A percentile compares a stretch with the other conserved stretches of the same genome.
Conservation (phyloP, 352 stramenopile species). For the Pythium pyrilobum region DNA sequence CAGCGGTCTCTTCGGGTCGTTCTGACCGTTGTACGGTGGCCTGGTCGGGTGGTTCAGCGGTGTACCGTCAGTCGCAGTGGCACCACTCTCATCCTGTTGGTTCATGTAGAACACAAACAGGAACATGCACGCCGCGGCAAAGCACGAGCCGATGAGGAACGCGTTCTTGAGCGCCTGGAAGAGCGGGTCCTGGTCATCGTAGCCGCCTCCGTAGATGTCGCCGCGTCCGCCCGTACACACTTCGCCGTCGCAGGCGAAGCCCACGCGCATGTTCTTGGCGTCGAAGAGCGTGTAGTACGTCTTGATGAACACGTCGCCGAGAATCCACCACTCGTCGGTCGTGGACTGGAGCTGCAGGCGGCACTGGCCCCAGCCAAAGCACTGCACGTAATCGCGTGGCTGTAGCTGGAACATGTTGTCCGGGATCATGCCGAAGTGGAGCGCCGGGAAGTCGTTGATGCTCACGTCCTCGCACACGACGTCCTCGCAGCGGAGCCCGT, state of each 20-base stretch:
- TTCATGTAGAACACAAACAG: slow-evolving; percentile 81
- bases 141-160: slow-evolving; percentile 64
- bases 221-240: slow-evolving; percentile 70
- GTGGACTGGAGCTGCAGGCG: slow-evolving; percentile 76
- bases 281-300: slow-evolving; percentile 92
- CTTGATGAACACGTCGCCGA: slow-evolving; percentile 89
- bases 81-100: slow-evolving; percentile 50
- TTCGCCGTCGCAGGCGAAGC: slow-evolving; percentile 82
- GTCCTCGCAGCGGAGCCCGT: slow-evolving; percentile 57
- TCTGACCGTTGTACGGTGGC: slow-evolving; percentile 11
- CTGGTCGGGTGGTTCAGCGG: too few species aligned
- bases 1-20: slow-evolving; percentile 65
- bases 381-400: slow-evolving; percentile 74
- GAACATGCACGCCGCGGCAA: slow-evolving; percentile 71
- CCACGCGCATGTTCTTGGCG: slow-evolving; percentile 80
- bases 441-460: slow-evolving; percentile 52
- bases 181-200: slow-evolving; percentile 27
- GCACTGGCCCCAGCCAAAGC: slow-evolving; percentile 68
- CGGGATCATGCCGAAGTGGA: slow-evolving; percentile 76
- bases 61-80: background rate
- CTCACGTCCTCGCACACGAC: slow-evolving; percentile 52
- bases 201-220: slow-evolving; percentile 49
- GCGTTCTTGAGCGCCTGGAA: slow-evolving; percentile 57
- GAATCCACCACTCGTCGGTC: slow-evolving; percentile 82
- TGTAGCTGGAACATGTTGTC: slow-evolving; percentile 84